A percentile compares a stretch with the other conserved stretches of the same genome.
Evolutionary conservation across 805 yeast species (phyloP).

Genomic region (Candida odintsovae): DNA sequence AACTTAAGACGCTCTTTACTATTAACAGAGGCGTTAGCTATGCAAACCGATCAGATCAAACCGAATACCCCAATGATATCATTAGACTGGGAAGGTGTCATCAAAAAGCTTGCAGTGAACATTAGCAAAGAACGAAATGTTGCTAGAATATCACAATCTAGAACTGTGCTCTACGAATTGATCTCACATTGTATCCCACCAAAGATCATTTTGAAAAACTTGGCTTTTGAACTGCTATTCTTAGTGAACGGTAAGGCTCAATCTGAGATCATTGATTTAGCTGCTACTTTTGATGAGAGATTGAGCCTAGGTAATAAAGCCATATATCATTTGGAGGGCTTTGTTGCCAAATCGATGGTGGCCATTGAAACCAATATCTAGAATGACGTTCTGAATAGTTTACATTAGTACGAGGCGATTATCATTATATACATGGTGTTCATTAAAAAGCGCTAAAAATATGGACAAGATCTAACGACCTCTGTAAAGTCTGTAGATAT

Average conservation of each 20-base stretch:
- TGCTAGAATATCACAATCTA: constrained; percentile 43
- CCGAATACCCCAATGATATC: constrained; percentile 47
- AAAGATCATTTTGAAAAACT: constrained; percentile 62
- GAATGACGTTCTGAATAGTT: neutral
- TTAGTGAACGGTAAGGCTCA: constrained; percentile 28
- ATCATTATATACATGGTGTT: neutral
- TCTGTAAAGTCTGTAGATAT: constrained; percentile 53
- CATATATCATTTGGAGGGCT: constrained; percentile 93
- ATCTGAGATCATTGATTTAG: constrained; percentile 47
- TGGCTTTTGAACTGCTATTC: constrained; percentile 42
- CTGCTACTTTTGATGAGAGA: constrained; percentile 77
- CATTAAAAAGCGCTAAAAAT: constrained; percentile 5
- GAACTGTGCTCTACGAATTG: constrained; percentile 74
- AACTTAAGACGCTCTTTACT: constrained; percentile 76
- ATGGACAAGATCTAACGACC: constrained; percentile 40
- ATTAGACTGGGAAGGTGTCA: constrained; percentile 90
- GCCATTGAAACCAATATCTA: constrained; percentile 39
- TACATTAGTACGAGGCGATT: no score
- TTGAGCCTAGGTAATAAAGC: constrained; percentile 81
- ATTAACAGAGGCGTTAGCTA: constrained; percentile 74
- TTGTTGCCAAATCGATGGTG: constrained; percentile 84
- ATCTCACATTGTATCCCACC: constrained; percentile 94
- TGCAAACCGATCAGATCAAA: constrained; percentile 55
- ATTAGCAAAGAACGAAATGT: constrained; percentile 63
- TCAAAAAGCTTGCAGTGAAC: constrained; percentile 54